Percentiles rank a stretch among this genome's conserved stretches.
Evolutionary conservation across 176 grass and related monocot species (phyloP).

Genomic region (Paspalum vaginatum): DNA sequence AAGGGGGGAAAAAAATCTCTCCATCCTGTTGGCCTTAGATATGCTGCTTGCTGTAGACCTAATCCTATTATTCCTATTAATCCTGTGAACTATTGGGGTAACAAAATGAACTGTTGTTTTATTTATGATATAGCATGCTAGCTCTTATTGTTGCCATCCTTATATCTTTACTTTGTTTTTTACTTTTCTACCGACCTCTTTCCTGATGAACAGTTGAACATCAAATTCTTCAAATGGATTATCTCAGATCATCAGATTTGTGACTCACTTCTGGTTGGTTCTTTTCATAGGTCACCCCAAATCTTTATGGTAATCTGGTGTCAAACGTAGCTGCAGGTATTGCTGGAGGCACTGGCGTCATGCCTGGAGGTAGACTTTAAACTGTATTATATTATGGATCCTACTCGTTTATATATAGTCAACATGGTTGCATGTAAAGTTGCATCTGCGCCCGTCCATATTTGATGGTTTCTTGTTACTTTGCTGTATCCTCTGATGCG

Average conservation of each 20-base stretch:
- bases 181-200: background rate
- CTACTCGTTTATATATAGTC: background rate
- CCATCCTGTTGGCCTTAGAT: background rate
- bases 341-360: slow-evolving; percentile 92
- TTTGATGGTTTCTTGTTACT: background rate
- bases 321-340: slow-evolving; percentile 89
- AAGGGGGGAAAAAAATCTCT: background rate
- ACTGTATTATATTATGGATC: slow-evolving; percentile 7
- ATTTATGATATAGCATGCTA: slow-evolving; percentile 26
- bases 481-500: too few relatives aligned
- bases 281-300: slow-evolving; percentile 82
- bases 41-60: slow-evolving; percentile 1
- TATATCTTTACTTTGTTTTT: background rate
- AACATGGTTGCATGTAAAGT: background rate
- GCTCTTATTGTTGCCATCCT: background rate
- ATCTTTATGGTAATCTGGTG: slow-evolving; percentile 99
- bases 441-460: background rate
- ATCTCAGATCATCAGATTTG: background rate
- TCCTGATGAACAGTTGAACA: background rate
- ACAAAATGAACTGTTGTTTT: background rate
- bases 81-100: background rate
- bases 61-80: background rate
- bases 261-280: slow-evolving; percentile 28
- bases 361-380: slow-evolving; percentile 79
- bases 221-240: background rate